Percentiles rank a stretch among this genome's conserved stretches.
Conservation (phyloP, 345 rosid species). For the Alliaria petiolata region DNA sequence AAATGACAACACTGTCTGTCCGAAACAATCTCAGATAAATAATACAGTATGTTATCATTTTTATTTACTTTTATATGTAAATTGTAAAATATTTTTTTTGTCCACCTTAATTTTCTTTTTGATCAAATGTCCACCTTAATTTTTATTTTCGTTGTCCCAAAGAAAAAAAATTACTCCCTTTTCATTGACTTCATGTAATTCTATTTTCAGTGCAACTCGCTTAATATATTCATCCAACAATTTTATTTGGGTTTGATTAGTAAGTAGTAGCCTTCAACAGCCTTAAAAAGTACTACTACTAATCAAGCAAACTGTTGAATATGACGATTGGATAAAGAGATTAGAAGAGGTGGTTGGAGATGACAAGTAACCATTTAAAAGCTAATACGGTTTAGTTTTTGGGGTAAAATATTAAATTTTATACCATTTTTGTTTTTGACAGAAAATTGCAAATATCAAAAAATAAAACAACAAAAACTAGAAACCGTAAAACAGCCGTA, state of each 20-base stretch:
- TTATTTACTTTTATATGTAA: neutral
- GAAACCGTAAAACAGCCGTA: no score
- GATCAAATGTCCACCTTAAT: no score
- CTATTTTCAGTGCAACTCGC: neutral
- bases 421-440: no score
- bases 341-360: no score
- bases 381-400: no score
- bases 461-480: no score
- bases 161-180: neutral
- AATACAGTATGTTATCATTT: neutral
- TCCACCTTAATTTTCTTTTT: neutral
- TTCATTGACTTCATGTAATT: neutral
- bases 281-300: neutral
- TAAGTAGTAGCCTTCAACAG: neutral
- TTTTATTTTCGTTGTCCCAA: neutral
- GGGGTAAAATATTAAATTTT: no score
- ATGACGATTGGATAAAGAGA: neutral
- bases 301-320: neutral
- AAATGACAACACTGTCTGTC: slow-evolving; percentile 7
- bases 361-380: no score
- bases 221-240: neutral
- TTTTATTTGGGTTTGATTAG: no score
- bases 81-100: neutral
- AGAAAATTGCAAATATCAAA: no score
- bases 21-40: no score